phyloP scores from a whole-genome alignment of 1,284 basidiomycete species.

The Ganoderma sp. region DNA sequence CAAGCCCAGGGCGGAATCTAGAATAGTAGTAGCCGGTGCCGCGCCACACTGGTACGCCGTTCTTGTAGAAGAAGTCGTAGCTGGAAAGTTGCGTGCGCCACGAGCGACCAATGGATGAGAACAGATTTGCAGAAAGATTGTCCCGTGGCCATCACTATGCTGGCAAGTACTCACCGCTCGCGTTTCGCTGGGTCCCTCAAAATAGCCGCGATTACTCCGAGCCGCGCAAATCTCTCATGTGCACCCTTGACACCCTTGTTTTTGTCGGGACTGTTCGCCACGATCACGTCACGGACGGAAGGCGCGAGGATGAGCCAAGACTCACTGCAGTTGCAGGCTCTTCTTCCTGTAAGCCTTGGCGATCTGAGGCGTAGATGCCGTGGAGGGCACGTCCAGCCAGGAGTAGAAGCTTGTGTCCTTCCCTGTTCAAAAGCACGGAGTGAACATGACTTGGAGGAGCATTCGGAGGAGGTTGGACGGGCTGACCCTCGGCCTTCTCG shows the following conservation, averaged over 20 bases:
- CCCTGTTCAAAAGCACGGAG: constrained; percentile 47
- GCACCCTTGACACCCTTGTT: constrained; percentile 82
- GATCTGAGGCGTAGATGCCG: constrained; percentile 77
- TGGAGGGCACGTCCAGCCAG: constrained; percentile 75
- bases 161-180: constrained; percentile 63
- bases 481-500: constrained; percentile 78
- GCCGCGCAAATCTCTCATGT: constrained; percentile 86
- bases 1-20: constrained; percentile 88
- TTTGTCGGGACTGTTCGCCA: constrained; percentile 81
- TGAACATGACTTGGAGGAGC: constrained; percentile 9
- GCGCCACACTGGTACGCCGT: constrained; percentile 89
- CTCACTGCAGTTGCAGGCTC: constrained; percentile 87
- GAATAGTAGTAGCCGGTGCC: constrained; percentile 92
- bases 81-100: constrained; percentile 42
- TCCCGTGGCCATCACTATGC: constrained; percentile 8
- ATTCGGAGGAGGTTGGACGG: neutral
- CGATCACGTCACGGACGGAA: constrained; percentile 19
- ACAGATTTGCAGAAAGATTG: neutral
- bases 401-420: constrained; percentile 92
- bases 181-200: constrained; percentile 78
- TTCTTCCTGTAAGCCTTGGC: constrained; percentile 88
- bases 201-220: constrained; percentile 87
- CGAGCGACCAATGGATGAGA: constrained; percentile 9
- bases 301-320: neutral
- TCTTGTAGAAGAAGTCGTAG: constrained; percentile 92